Base-by-base conservation (phyloP, 768 basidiomycete species). In the Boletus sensibilis region DNA sequence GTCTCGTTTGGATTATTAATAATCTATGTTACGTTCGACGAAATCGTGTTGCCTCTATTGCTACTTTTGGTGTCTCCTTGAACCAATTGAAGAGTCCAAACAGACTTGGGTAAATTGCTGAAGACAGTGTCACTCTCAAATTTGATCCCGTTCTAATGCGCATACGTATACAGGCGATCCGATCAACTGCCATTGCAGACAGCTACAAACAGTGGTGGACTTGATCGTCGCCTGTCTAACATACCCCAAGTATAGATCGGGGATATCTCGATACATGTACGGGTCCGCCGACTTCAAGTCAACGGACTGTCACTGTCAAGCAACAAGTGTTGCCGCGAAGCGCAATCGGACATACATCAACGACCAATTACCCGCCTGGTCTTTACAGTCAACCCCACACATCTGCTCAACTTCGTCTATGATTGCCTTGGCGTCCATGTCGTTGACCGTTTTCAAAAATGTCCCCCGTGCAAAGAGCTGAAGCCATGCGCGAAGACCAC, bases 341-440 rank as follows among this genome's bases (percentile, higher is more conserved):
- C 90, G 76, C 63, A 92, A 68, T 46, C 92, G 75, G 58, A 82
- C 82, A 64, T 90, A 92, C 79, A 92, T 83, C 74, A 90, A 74
- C 31, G 79, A 73, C 88, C 88, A 90, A 12, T 79, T 78, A 16
- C 85, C 85, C 27, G 74, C 70, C n/a, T 62, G 66, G 66, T 89
- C 85, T 63, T 75, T 74, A 66, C 79, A 84, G 62, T 87, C 87
- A 31, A 82, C 69, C 40, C 67, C 69, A 60, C 81, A 81, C 63
- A 82, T 72, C 57, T 84, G 74, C 64, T 79, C 77, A 9, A 88
- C 86, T 64, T 88, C 83, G 33, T 77, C 66, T 68, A 91, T 83
- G 40, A 92, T 82, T 49, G 74, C 75, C 23, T 76, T 74, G 0
- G 85, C 86, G 58, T 86, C 82, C 38, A 69, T 68, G 20, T 87